Evolutionary conservation across 306 rosid genomes (phyloP), one percentile per base, ranked within the genome.

Genomic region (Macrotyloma uniflorum): DNA sequence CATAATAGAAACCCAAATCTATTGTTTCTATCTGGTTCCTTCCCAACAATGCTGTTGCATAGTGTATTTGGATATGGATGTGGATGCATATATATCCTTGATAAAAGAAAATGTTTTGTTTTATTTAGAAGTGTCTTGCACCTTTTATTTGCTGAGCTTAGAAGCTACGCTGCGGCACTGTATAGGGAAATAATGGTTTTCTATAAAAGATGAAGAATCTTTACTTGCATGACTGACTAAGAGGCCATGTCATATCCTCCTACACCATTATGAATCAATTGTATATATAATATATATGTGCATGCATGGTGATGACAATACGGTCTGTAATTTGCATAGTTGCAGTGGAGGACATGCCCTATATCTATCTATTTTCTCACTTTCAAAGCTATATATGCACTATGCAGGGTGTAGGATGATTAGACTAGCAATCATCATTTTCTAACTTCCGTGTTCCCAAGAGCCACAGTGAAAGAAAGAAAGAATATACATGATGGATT

Each of bases 111-210:
- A 81, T 43, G 5, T 35, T 15, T 62, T 5, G 3, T 53, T 80
- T 72, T 26, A 43, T 42, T 5, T 45, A 35, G 18, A 55, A 32
- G 55, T 78, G 83, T 5, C 73, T 54, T 82, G 58, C 40, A 68
- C 75, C 75, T 82, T 84, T 84, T 36, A 68, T 79, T 82, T 79
- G 85, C 78, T 75, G 86, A 72, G 74, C 78, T 85, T 82, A 79
- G 80, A 85, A 85, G 88, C 83, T 82, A 85, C 70, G 86, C 22
- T 26, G 82, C 11, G 70, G 70, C 74, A 69, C 35, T 78, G 26
- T 61, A 45, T 20, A 62, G 79, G 70, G 55, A 85, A 69, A 78
- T 74, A 64, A 82, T 78, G 45, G 35, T 74, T 78, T 74, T 82
- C 79, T 61, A 42, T 42, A 68, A 74, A 70, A 79, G 75, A 82